Evolutionary conservation across 1,284 basidiomycete species (phyloP), one percentile per base, ranked within the genome.

Genomic region (Inonotus obliquus): DNA sequence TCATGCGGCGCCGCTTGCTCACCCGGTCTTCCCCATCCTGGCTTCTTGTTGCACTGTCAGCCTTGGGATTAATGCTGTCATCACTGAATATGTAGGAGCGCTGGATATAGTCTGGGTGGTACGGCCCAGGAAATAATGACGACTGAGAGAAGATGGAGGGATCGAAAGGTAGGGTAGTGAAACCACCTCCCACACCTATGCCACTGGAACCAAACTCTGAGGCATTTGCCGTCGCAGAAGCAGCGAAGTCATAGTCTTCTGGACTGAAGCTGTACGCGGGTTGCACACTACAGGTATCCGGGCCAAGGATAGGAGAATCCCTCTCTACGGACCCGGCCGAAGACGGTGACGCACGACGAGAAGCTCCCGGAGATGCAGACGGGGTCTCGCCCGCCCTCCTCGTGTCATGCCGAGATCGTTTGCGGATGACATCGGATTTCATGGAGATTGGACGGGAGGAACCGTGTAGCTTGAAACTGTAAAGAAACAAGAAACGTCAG

Each of bases 371-470:
- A 67, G 84, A 87, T 1, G 82, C 85, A 21, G 88, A 89, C 1
- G 86, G 83, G 0, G 85, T 86, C 67, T 86, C 85, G 19, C 77
- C 78, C 62, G 73, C 68, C 29, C 85, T 80, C 32, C 86, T 80
- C 21, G 85, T 84, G 63, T 91, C 88, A 67, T 90, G 87, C 3
- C 89, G 79, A 2, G 89, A 89, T 41, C 89, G 85, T 69, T 91
- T 92, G 66, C 89, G 86, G 67, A 92, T 90, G 52, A 91, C 84
- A 66, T 92, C 89, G 10, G 88, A 91, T 72, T 92, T 92, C 90
- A 92, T 92, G 17, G 87, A 89, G 67, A 92, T 90, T 4, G 90
- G 89, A 47, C 90, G 85, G 4, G 87, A 83, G 32, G 88, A 86
- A 27, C 89, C 89, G 70, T 92, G 90, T 11, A 92, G 75, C 72